These are phyloP conservation scores for Epichloe coenophiala DNA, from an alignment of 2,329 filamentous ascomycete genomes.

Conservation along the genomic window DNA sequence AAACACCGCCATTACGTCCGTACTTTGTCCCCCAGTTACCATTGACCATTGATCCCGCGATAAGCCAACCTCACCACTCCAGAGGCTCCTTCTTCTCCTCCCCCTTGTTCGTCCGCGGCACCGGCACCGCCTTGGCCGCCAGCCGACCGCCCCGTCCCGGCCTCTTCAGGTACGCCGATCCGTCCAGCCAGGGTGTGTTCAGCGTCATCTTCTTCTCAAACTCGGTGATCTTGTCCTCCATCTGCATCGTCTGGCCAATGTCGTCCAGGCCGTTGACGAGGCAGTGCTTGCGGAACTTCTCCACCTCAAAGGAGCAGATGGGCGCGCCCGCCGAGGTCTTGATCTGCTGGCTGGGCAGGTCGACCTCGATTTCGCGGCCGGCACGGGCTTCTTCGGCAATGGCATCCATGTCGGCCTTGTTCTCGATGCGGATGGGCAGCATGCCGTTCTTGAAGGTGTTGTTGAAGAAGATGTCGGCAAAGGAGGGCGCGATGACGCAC, in stretches of 20 bases:
- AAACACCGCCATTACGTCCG: too few relatives aligned
- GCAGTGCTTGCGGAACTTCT: constrained; percentile 90
- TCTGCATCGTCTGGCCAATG: constrained; percentile 86
- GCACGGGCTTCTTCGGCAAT: constrained; percentile 67
- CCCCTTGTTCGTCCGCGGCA: constrained; percentile 79
- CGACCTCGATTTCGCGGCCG: constrained; percentile 76
- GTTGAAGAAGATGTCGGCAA: constrained; percentile 81
- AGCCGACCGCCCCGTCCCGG: constrained; percentile 38
- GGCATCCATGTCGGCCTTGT: constrained; percentile 50
- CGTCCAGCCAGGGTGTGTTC: constrained; percentile 85
- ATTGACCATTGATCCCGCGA: too few relatives aligned
- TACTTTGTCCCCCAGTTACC: too few relatives aligned
- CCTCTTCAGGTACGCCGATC: constrained; percentile 59
- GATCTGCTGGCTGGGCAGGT: constrained; percentile 74
- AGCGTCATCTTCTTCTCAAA: constrained; percentile 68
- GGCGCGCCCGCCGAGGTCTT: constrained; percentile 60
- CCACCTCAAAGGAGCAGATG: constrained; percentile 72
- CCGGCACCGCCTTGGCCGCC: constrained; percentile 47
- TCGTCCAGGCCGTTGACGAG: constrained; percentile 88
- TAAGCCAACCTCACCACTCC: constrained; percentile 53
- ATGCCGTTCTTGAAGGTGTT: constrained; percentile 99
- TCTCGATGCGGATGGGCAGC: constrained; percentile 68
- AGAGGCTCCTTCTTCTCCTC: constrained; percentile 74
- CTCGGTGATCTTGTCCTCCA: constrained; percentile 72
- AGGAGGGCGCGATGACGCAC: constrained; percentile 78